These are phyloP conservation scores for Penicillium psychrosexuale DNA, from an alignment of 2,329 filamentous ascomycete species.

Conservation along the genomic window DNA sequence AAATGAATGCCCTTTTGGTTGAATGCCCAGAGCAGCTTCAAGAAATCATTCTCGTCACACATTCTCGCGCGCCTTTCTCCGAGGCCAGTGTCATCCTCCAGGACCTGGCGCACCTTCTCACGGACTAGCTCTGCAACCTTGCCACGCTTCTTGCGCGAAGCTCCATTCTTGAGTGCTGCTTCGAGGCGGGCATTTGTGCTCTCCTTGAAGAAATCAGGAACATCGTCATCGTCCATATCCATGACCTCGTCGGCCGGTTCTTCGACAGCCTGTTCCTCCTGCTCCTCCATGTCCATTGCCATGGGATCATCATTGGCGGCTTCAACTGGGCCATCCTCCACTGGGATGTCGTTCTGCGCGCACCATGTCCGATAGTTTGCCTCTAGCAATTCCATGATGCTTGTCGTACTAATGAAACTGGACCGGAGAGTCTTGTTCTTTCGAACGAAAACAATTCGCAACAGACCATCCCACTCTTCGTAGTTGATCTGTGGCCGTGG, in stretches of 20 bases:
- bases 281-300: conserved; percentile 37
- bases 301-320: conserved; percentile 35
- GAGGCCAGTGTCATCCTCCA: conserved; percentile 75
- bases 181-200: conserved; percentile 35
- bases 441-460: conserved; percentile 76
- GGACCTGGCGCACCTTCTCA: conserved; percentile 79
- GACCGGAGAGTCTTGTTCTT: conserved; percentile 89
- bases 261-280: conserved; percentile 30
- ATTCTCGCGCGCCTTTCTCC: conserved; percentile 78
- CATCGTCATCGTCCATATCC: conserved; percentile 57
- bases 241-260: conserved; percentile 53
- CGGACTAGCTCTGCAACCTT: conserved; percentile 78
- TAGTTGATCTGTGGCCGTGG: conserved; percentile 85
- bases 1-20: conserved; percentile 95
- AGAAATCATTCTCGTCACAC: conserved; percentile 90
- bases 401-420: conserved; percentile 74
- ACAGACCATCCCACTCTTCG: conserved; percentile 90
- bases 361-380: conserved; percentile 88
- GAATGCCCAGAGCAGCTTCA: conserved; percentile 77
- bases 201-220: conserved; percentile 82
- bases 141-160: conserved; percentile 68
- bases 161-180: conserved; percentile 47
- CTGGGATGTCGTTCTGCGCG: conserved; percentile 73
- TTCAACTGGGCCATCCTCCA: conserved; percentile 63
- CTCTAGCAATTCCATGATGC: conserved; percentile 78